These are phyloP conservation scores for Phytopythium vexans DNA, from an alignment of 352 stramenopile species.

Conservation along the genomic window DNA sequence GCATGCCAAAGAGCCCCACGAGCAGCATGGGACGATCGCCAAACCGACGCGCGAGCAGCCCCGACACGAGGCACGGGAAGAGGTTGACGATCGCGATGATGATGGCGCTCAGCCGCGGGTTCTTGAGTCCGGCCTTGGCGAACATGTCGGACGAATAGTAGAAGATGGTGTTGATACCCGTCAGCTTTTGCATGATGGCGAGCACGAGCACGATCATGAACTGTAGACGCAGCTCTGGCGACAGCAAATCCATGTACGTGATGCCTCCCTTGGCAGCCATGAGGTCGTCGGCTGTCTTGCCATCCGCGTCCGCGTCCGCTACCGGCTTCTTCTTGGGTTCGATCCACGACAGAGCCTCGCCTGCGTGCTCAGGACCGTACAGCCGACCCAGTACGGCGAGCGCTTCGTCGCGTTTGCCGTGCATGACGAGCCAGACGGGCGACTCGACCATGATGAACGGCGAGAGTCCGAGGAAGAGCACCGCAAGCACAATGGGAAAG, in stretches of 20 bases:
- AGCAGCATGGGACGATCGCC: constrained; percentile 34
- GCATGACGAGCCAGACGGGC: constrained; percentile 36
- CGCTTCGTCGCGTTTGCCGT: constrained; percentile 21
- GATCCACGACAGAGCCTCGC: constrained; percentile 23
- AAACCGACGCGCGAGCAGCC: constrained; percentile 21
- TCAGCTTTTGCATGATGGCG: constrained; percentile 34
- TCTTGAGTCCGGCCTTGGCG: constrained; percentile 18
- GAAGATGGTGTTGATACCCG: constrained; percentile 50
- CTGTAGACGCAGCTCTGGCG: constrained; percentile 16
- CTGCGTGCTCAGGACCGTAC: constrained; percentile 30
- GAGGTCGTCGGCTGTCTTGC: constrained; percentile 7
- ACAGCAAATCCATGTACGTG: constrained; percentile 13
- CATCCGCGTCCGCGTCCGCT: constrained; percentile 7
- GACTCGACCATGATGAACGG: constrained; percentile 44
- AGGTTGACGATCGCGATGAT: constrained; percentile 36
- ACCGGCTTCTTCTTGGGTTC: constrained; percentile 13
- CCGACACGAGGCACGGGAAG: constrained; percentile 22
- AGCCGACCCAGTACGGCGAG: constrained; percentile 23
- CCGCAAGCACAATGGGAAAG: constrained; percentile 48
- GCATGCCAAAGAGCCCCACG: constrained; percentile 25
- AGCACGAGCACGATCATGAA: constrained; percentile 27
- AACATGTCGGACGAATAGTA: constrained; percentile 52
- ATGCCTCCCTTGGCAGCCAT: constrained; percentile 12
- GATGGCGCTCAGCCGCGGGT: constrained; percentile 27
- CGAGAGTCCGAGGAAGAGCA: constrained; percentile 26